Evolutionary conservation across 192 early-diverging fungal genomes (phyloP).

Genomic region (Podila clonocystis): DNA sequence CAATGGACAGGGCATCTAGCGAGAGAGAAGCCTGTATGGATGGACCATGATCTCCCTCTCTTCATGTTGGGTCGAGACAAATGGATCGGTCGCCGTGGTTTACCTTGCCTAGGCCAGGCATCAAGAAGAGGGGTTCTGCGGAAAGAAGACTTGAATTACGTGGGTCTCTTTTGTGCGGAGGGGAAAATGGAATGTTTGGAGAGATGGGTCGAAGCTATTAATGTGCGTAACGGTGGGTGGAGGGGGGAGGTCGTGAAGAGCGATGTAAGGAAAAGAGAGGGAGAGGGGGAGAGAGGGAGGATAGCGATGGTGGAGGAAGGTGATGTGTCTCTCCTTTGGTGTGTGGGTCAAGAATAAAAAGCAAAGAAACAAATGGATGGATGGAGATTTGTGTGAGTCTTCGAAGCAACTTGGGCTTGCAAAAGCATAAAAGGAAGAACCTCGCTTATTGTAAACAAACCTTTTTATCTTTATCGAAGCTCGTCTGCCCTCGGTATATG

Average conservation of each 20-base stretch:
- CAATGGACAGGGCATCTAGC: too few species aligned
- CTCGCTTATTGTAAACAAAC: too few species aligned
- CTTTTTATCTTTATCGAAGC: too few species aligned
- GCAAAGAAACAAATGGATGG: too few species aligned
- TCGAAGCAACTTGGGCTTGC: too few species aligned
- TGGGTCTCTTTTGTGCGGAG: too few species aligned
- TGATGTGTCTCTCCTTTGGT: neutral
- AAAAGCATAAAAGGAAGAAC: too few species aligned
- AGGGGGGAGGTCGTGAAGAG: neutral
- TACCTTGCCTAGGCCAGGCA: slow-evolving; percentile 7
- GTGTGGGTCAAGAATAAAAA: too few species aligned
- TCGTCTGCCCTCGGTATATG: too few species aligned
- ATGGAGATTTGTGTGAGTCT: too few species aligned
- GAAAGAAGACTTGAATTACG: slow-evolving; percentile 7
- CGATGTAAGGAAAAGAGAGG: neutral
- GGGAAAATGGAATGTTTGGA: neutral
- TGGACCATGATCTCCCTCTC: too few species aligned
- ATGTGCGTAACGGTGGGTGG: neutral
- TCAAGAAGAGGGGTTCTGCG: neutral
- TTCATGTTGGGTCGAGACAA: neutral
- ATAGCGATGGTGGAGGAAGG: neutral
- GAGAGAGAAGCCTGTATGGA: too few species aligned
- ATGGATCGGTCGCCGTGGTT: neutral
- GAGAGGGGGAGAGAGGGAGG: neutral
- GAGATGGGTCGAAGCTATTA: neutral